These are phyloP conservation scores for Cutaneotrichosporon spelunceum DNA, from an alignment of 1,284 basidiomycete species.

Conservation along the genomic window DNA sequence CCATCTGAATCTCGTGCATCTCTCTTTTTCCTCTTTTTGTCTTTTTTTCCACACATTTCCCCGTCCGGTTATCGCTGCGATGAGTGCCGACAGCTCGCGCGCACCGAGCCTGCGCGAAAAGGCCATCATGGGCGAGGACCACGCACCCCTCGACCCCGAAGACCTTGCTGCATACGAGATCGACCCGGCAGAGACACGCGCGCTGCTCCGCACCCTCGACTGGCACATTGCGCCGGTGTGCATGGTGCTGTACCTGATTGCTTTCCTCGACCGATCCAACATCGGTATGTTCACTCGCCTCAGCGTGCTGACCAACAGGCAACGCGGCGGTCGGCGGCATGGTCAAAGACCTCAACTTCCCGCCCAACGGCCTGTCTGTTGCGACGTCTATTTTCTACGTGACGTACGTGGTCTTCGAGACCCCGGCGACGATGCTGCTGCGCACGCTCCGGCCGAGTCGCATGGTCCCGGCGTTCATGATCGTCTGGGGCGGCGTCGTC, in stretches of 20 bases:
- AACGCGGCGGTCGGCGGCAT: slow-evolving; percentile 22
- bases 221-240: slow-evolving; percentile 14
- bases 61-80: neutral
- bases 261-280: slow-evolving; percentile 19
- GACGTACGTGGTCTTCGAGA: slow-evolving; percentile 39
- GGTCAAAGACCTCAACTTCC: slow-evolving; percentile 21
- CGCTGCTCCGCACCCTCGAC: slow-evolving; percentile 15
- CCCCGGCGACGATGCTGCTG: slow-evolving; percentile 33
- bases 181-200: slow-evolving; percentile 2
- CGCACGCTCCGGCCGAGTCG: slow-evolving; percentile 31
- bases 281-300: slow-evolving; percentile 9
- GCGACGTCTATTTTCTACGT: slow-evolving; percentile 32
- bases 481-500: slow-evolving; percentile 30
- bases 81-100: neutral
- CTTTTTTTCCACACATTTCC: neutral
- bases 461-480: slow-evolving; percentile 22
- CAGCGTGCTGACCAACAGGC: slow-evolving; percentile 10
- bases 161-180: slow-evolving; percentile 3
- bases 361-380: slow-evolving; percentile 16
- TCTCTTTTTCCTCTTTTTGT: too few relatives aligned
- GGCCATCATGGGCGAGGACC: slow-evolving; percentile 6
- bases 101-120: neutral
- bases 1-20: neutral
- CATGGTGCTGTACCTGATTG: slow-evolving; percentile 20
- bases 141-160: slow-evolving; percentile 3